A percentile compares a stretch with the other conserved stretches of the same genome.
These are phyloP conservation scores for Boletus coccyginus DNA, from an alignment of 768 basidiomycete species.

Conservation along the genomic window DNA sequence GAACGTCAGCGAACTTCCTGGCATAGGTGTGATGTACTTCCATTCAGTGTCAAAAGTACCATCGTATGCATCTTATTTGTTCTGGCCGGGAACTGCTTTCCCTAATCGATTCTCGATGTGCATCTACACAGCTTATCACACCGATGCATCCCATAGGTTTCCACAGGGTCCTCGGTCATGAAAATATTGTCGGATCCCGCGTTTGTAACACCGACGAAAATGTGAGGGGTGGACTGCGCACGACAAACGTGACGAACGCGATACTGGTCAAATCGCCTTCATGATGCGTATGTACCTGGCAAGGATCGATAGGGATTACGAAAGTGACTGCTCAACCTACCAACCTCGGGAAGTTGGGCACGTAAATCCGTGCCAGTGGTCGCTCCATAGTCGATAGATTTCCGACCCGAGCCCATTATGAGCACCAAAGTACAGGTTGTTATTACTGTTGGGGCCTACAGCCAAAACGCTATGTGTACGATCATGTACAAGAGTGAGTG, in stretches of 20 bases:
- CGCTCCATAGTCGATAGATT: slow-evolving; percentile 55
- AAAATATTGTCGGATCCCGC: slow-evolving; percentile 54
- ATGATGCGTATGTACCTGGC: slow-evolving; percentile 9
- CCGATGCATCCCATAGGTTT: slow-evolving; percentile 2
- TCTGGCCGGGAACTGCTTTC: slow-evolving; percentile 56
- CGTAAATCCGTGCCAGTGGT: slow-evolving; percentile 49
- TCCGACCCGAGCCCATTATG: slow-evolving; percentile 65
- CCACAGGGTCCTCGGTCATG: slow-evolving; percentile 52
- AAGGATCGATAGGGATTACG: not conserved
- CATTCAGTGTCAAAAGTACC: slow-evolving; percentile 49
- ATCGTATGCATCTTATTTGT: slow-evolving; percentile 57
- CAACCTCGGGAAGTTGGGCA: slow-evolving; percentile 58
- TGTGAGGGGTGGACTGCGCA: slow-evolving; percentile 56
- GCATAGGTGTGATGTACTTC: slow-evolving; percentile 59
- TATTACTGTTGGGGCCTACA: slow-evolving; percentile 61
- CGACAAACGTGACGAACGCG: slow-evolving; percentile 14
- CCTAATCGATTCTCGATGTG: slow-evolving; percentile 32
- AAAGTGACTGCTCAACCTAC: slow-evolving; percentile 31
- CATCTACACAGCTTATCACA: not conserved
- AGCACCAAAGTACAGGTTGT: slow-evolving; percentile 62
- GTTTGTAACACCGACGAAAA: slow-evolving; percentile 67
- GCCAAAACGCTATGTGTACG: slow-evolving; percentile 45
- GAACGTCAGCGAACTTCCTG: slow-evolving; percentile 56
- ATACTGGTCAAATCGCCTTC: slow-evolving; percentile 9
- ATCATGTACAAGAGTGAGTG: not conserved